Conservation (phyloP, 805 yeast species). For the Yamadazyma takamatsuzukensis region DNA sequence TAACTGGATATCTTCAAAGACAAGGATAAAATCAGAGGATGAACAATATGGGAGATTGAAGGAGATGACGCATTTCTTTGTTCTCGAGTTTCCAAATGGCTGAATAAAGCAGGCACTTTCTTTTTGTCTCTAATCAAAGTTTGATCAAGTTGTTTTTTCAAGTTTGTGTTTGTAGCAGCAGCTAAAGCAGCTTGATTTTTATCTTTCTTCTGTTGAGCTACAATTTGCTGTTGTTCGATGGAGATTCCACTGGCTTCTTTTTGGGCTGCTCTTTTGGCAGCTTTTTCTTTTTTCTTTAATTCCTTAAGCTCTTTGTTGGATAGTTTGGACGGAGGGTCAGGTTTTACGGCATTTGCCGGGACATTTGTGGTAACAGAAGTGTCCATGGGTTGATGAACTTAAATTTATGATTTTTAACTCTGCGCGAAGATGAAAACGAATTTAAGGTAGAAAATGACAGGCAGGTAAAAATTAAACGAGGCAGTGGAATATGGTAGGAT, state of each 20-base stretch:
- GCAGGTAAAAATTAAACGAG: too few relatives aligned
- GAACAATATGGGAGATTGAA: slow-evolving; percentile 65
- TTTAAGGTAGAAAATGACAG: too few relatives aligned
- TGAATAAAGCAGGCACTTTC: slow-evolving; percentile 63
- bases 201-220: slow-evolving; percentile 40
- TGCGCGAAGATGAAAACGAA: too few relatives aligned
- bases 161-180: slow-evolving; percentile 45
- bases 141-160: slow-evolving; percentile 32
- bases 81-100: slow-evolving; percentile 77
- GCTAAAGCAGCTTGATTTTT: slow-evolving; percentile 41
- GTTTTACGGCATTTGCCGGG: background rate
- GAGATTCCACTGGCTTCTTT: slow-evolving; percentile 64
- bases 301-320: slow-evolving; percentile 84
- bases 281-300: slow-evolving; percentile 82
- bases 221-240: slow-evolving; percentile 41
- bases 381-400: too few relatives aligned
- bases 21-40: slow-evolving; percentile 77
- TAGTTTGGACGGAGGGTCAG: slow-evolving; percentile 19
- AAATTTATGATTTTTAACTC: background rate
- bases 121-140: slow-evolving; percentile 21
- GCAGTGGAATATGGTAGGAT: too few relatives aligned
- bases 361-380: background rate
- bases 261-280: slow-evolving; percentile 87
- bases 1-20: slow-evolving; percentile 81
- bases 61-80: slow-evolving; percentile 63